These are phyloP conservation scores for Ceratobasidium sp. DNA, from an alignment of 1,284 basidiomycete species.

Conservation along the genomic window DNA sequence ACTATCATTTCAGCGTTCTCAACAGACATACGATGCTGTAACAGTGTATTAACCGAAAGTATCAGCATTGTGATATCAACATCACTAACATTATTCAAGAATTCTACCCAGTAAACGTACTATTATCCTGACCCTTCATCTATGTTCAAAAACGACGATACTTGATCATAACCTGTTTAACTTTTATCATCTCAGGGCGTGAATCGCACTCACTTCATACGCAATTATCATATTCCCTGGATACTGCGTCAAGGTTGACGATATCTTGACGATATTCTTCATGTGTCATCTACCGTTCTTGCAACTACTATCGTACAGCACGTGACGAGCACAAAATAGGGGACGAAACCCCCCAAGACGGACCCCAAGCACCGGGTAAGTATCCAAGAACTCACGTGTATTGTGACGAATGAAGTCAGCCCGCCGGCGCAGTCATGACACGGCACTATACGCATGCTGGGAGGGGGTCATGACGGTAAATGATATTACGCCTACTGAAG, in stretches of 20 bases:
- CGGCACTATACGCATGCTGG: not conserved
- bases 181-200: not conserved
- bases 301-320: not conserved
- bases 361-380: not conserved
- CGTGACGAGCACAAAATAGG: not conserved
- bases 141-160: not conserved
- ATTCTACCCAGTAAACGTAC: not conserved
- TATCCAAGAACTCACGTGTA: not conserved
- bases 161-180: not conserved
- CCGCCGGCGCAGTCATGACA: not conserved
- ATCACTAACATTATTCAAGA: not conserved
- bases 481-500: not conserved
- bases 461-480: not conserved
- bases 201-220: not conserved
- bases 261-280: not conserved
- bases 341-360: not conserved
- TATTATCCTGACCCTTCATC: not conserved
- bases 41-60: not conserved
- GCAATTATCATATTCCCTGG: not conserved
- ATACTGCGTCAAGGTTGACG: not conserved
- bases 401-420: not conserved
- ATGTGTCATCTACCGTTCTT: not conserved
- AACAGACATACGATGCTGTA: not conserved
- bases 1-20: too few relatives aligned
- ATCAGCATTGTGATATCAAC: not conserved